Conservation (phyloP, 169 alveolate species). For the Amoebophrya sp. region DNA sequence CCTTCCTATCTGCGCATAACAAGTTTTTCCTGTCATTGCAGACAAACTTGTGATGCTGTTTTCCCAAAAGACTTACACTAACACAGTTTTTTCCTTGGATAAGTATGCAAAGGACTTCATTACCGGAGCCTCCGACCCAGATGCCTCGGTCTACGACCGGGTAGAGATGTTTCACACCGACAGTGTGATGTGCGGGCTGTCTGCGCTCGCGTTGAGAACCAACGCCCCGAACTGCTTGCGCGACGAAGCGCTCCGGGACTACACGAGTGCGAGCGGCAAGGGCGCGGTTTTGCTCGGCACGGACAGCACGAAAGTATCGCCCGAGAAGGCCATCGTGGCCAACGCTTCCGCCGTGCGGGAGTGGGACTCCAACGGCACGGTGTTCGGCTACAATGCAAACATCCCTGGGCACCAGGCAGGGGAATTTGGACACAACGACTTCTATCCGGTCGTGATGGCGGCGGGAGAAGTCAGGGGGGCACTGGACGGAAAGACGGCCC, state of each 20-base stretch:
- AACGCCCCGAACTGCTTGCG: slow-evolving; percentile 74
- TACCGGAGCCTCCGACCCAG: slow-evolving; percentile 41
- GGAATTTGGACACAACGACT: slow-evolving; percentile 57
- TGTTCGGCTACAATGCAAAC: slow-evolving; percentile 41
- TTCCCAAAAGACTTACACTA: too few relatives aligned
- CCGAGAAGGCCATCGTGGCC: slow-evolving; percentile 49
- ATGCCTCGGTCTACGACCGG: slow-evolving; percentile 46
- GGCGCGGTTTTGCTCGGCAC: not conserved
- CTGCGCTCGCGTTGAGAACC: slow-evolving; percentile 73
- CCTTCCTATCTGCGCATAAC: too few relatives aligned
- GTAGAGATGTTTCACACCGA: slow-evolving; percentile 47
- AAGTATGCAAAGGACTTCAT: slow-evolving; percentile 39
- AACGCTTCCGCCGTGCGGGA: slow-evolving; percentile 54
- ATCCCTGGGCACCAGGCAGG: slow-evolving; percentile 48
- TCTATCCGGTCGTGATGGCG: slow-evolving; percentile 53
- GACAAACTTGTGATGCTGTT: too few relatives aligned
- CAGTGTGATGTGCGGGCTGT: slow-evolving; percentile 67
- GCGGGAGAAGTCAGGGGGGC: slow-evolving; percentile 47
- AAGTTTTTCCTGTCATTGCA: too few relatives aligned
- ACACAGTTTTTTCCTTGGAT: too few relatives aligned
- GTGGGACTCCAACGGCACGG: slow-evolving; percentile 55
- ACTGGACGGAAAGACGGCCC: slow-evolving; percentile 48
- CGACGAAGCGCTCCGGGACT: slow-evolving; percentile 53
- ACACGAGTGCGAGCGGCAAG: not conserved
- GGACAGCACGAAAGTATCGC: slow-evolving; percentile 26